Evolutionary conservation across 2,329 filamentous ascomycete species (phyloP).

Genomic region (Aulographum hederae): DNA sequence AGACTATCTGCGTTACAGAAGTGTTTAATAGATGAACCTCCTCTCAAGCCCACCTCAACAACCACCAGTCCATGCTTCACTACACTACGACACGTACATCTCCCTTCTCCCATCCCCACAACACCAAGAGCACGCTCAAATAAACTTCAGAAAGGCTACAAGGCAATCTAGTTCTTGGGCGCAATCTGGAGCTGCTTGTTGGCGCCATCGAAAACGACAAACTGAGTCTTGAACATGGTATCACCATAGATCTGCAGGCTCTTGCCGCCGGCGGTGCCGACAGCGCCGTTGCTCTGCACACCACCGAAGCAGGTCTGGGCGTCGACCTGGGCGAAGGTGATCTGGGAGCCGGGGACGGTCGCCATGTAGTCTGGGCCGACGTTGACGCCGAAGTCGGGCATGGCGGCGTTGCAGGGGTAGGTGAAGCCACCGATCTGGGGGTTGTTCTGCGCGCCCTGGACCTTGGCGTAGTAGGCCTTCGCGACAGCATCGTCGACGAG

Average conservation of each 20-base stretch:
- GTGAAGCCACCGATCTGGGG: slow-evolving; percentile 21
- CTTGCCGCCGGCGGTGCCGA: slow-evolving; percentile 38
- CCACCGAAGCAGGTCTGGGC: slow-evolving; percentile 46
- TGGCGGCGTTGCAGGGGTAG: slow-evolving; percentile 21
- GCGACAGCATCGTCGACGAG: slow-evolving; percentile 36
- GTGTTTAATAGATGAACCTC: too few species aligned
- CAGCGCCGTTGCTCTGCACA: too few species aligned
- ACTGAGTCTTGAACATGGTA: slow-evolving; percentile 39
- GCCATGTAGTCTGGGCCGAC: slow-evolving; percentile 40
- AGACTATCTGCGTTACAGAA: too few species aligned
- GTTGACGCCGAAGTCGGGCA: slow-evolving; percentile 31
- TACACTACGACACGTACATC: too few species aligned
- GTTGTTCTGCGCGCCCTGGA: slow-evolving; percentile 19
- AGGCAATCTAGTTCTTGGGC: slow-evolving; percentile 14
- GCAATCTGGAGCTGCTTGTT: slow-evolving; percentile 36
- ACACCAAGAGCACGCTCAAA: too few species aligned
- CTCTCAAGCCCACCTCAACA: too few species aligned
- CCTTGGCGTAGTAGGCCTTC: slow-evolving; percentile 24
- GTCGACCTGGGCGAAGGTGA: slow-evolving; percentile 20
- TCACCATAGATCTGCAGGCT: slow-evolving; percentile 46
- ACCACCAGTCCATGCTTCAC: too few species aligned
- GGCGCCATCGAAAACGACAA: slow-evolving; percentile 39
- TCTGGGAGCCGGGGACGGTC: slow-evolving; percentile 29
- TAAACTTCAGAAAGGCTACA: too few species aligned
- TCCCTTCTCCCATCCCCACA: too few species aligned